A percentile compares a stretch with the other conserved stretches of the same genome.
Conservation (phyloP, 768 basidiomycete genomes). For the Pluteus cervinus region DNA sequence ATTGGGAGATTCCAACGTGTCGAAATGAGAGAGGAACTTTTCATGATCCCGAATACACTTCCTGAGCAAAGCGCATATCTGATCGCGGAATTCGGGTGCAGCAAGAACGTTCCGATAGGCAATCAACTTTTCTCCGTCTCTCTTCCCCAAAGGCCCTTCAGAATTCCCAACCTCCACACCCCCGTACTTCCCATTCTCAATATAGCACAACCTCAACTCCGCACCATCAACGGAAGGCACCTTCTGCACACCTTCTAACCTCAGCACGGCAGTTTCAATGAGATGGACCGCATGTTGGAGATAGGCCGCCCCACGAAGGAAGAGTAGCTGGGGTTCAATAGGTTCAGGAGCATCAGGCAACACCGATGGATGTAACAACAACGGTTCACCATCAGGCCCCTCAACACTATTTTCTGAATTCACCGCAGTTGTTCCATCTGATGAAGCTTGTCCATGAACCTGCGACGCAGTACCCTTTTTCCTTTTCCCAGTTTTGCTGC, state of each 20-base stretch:
- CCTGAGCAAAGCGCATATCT: constrained; percentile 52
- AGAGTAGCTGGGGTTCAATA: constrained; percentile 78
- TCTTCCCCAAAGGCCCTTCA: constrained; percentile 66
- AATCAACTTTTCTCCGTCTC: constrained; percentile 48
- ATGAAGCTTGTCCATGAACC: constrained; percentile 61
- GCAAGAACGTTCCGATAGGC: constrained; percentile 61
- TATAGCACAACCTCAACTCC: constrained; percentile 71
- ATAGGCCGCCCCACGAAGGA: constrained; percentile 79
- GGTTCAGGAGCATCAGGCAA: constrained; percentile 80
- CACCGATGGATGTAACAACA: constrained; percentile 63
- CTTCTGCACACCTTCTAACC: constrained; percentile 65
- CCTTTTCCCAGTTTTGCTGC: constrained; percentile 40
- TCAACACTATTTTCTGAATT: constrained; percentile 43
- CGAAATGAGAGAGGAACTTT: constrained; percentile 78
- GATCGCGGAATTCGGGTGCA: constrained; percentile 50
- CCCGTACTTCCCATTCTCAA: constrained; percentile 74
- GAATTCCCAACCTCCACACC: constrained; percentile 81
- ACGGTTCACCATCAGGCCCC: constrained; percentile 44
- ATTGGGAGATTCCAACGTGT: constrained; percentile 51
- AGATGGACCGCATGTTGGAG: constrained; percentile 72
- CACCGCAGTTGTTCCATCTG: constrained; percentile 54
- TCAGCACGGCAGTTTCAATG: constrained; percentile 67
- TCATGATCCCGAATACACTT: constrained; percentile 84
- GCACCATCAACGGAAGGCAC: constrained; percentile 55
- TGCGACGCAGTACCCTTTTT: constrained; percentile 39